Evolutionary conservation across 805 yeast genomes (phyloP).

Genomic region (Cyberlindnera subsufficiens): DNA sequence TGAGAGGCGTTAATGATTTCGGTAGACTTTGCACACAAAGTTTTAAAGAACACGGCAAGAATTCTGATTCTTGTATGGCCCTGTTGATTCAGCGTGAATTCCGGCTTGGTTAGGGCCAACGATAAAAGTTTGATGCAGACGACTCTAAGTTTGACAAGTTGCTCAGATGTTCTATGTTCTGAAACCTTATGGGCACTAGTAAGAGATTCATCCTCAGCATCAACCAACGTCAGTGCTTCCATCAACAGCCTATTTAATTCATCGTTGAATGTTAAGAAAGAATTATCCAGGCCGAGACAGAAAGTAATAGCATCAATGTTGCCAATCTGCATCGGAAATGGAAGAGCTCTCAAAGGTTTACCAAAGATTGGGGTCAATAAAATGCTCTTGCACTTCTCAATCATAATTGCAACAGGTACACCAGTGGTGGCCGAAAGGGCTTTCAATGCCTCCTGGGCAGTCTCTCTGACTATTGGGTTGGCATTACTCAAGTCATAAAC

Average conservation of each 20-base stretch:
- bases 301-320: constrained; percentile 96
- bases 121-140: constrained; percentile 84
- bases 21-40: constrained; percentile 77
- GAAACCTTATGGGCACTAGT: constrained; percentile 81
- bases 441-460: constrained; percentile 66
- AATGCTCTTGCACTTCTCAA: constrained; percentile 77
- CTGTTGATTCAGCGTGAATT: constrained; percentile 67
- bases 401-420: constrained; percentile 65
- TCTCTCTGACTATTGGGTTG: constrained; percentile 72
- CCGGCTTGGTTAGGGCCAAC: constrained; percentile 78
- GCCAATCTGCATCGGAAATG: constrained; percentile 98
- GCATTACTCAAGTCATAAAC: constrained; percentile 93
- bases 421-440: constrained; percentile 65
- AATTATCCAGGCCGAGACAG: constrained; percentile 73
- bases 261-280: constrained; percentile 82
- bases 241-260: constrained; percentile 78
- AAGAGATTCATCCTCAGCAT: constrained; percentile 94
- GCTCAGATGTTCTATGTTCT: constrained; percentile 86
- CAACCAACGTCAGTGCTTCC: constrained; percentile 91
- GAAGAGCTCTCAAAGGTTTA: constrained; percentile 92
- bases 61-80: constrained; percentile 79
- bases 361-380: constrained; percentile 92
- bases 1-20: constrained; percentile 93
- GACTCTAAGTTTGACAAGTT: constrained; percentile 78
- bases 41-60: constrained; percentile 90